Base-by-base conservation (phyloP, 495 filamentous ascomycete species). In the Penicillium parvum region DNA sequence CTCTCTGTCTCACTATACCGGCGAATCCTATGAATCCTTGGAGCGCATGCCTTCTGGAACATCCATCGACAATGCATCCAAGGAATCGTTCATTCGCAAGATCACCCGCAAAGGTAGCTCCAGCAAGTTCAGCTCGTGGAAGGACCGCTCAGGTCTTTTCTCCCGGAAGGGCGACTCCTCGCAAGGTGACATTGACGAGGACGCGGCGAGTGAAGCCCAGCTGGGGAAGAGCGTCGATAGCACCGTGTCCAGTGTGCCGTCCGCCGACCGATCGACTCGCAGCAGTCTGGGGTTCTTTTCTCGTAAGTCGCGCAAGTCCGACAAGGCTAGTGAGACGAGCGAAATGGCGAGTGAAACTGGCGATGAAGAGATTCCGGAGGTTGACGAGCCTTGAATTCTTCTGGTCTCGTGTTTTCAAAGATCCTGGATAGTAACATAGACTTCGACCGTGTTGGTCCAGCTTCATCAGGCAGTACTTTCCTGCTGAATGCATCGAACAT, bases 61-160 rank as follows among this genome's bases (percentile, higher is more conserved):
- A 1, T 78, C 81, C 8, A 76, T 78, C 11, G 86, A 90, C 32
- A 74, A 78, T 29, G 57, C 70, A 8, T 69, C 75, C 2, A 80
- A 79, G 50, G 79, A 81, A 50, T 77, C 79, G 3, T 75, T 88
- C 28, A 77, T 83, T 48, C 76, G 82, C 45, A 85, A 87, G 56
- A 77, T 90, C 45, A 82, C 85, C 16, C 82, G 86, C 34, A 90
- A 90, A 57, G 78, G 85, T 41, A 86, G 82, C 63, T 85, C 84
- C 14, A 78, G 82, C 60, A 90, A 89, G 62, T 89, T 89, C 64
- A 84, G 81, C 54, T 77, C 84, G 5, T 85, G 82, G 49, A 82
- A 86, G 49, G 76, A 79, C 36, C 81, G 84, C 41, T 78, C 75
- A 16, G 71, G 75, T 12, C 58, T 81, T 5, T 76, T 83, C 37